These are phyloP conservation scores for Tuber umbilicatum DNA, from an alignment of 495 filamentous ascomycete species.

Conservation along the genomic window DNA sequence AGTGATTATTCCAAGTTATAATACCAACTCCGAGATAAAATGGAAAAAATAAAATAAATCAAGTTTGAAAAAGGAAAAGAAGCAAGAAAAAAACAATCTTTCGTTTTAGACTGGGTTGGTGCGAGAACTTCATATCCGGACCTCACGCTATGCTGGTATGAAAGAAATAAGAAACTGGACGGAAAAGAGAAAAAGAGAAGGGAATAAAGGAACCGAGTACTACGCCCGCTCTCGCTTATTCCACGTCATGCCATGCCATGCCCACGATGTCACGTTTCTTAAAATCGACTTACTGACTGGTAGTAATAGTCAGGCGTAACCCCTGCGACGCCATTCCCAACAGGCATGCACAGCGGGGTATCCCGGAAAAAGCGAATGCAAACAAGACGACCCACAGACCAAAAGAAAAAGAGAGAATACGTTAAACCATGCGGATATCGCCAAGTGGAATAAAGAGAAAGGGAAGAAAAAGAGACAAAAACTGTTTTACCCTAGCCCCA, in stretches of 20 bases:
- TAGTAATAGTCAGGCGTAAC: neutral
- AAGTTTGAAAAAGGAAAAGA: neutral
- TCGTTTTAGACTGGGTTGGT: neutral
- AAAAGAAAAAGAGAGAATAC: slow-evolving; percentile 28
- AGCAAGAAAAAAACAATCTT: neutral
- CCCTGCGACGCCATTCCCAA: neutral
- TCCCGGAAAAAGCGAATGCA: neutral
- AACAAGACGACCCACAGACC: slow-evolving; percentile 27
- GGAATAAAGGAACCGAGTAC: neutral
- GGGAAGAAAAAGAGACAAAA: slow-evolving; percentile 18
- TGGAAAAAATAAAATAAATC: neutral
- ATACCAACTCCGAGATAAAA: neutral
- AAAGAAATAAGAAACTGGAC: neutral
- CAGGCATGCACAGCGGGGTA: neutral
- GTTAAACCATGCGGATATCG: slow-evolving; percentile 14
- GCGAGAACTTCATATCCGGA: neutral
- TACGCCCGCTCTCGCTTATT: neutral
- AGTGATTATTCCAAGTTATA: neutral
- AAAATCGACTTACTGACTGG: neutral
- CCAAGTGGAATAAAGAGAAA: slow-evolving; percentile 22
- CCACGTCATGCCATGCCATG: neutral
- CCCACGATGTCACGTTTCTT: neutral
- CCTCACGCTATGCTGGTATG: neutral
- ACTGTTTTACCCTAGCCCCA: neutral
- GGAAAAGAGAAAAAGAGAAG: neutral